Base-by-base conservation (phyloP, 2,329 filamentous ascomycete genomes). In the Diaporthe vexans region DNA sequence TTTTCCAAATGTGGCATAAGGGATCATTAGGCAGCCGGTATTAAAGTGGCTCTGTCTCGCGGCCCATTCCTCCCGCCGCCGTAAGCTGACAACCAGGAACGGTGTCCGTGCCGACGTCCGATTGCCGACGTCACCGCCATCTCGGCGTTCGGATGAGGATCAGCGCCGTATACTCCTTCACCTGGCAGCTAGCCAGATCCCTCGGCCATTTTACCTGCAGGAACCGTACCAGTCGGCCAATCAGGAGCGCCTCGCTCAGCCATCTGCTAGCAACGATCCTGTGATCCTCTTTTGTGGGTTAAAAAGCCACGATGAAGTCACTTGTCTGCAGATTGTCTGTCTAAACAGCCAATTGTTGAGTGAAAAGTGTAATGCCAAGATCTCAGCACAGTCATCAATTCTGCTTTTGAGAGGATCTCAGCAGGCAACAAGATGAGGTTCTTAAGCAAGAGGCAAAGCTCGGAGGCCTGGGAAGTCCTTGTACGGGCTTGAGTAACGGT, bases 361-460 rank as follows among this genome's bases (percentile, higher is more conserved):
- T 24, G 29, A 17, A 24, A 21, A 4, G 26, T 21, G 43, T 19
- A 5, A 24, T 37, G 63, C 63, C 63, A 67, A 67, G 63, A 13
- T 26, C 21, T 40, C 29, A 67, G 63, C 63, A 19, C 46, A 67
- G 63, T 52, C 63, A 67, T 67, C 63, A 33, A 33, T 65, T 51
- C 17, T 6, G 11, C n/a, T 65, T 35, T 33, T 13, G 21, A 65
- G 7, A 11, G 61, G 43, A 26, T 17, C 43, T 5, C 26, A 35
- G 19, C 43, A 65, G 46, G 63, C 63, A 52, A 48, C 29, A 67
- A n/a, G 26, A 67, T 67, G 24, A 17, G 2, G 15, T 21, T 24
- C 21, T 24, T 11, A 13, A 10, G 29, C 19, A 35, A 4, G 11
- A 51, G 2, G 33, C 17, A 3, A 52, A 19, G 3, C 3, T 37